Base-by-base conservation (phyloP, 176 grass and related monocot species). In the Rhipidocladum racemiflorum region DNA sequence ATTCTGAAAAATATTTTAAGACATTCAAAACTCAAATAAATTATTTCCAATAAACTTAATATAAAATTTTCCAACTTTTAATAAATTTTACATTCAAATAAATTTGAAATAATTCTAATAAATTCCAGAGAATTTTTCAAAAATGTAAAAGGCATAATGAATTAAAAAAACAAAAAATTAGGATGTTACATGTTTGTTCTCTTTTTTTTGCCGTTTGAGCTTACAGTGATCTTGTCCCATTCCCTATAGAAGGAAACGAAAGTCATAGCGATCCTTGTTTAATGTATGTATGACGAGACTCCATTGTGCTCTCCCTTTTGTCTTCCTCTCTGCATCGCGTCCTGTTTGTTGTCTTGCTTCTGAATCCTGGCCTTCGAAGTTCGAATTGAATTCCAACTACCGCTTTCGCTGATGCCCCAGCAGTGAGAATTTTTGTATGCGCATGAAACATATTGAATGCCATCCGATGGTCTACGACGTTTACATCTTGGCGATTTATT, bases 401-500 rank as follows among this genome's bases (percentile, higher is more conserved):
- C 70, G 55, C 56, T 86, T 77, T 78, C 61, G 46, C 23, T 80
- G 10, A 59, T 57, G 23, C 24, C 9, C 46, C 45, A 23, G 64
- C 64, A 23, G 64, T 65, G 25, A 7, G n/a, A 39, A 30, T 57
- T 28, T 17, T 46, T 46, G 56, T 82, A 86, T 78, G 46, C 78
- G 7, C 83, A 70, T n/a, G 60, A 13, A 75, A 69, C 81, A 43
- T 74, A 30, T 35, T 75, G 76, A 75, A 73, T 20, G 20, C 9
- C 32, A 71, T 54, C 50, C 45, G 57, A 67, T 68, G 66, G 42
- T 74, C 75, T 30, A 74, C 16, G 45, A 42, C 77, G 77, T 70
- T 57, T 45, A 9, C 87, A 50, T 55, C 78, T 56, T 78, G 66
- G 72, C 83, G 71, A 62, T 67, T 57, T 50, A 16, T 76, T 55